Base-by-base conservation (phyloP, 2,329 filamentous ascomycete genomes). In the Kalaharituber pfeilii region DNA sequence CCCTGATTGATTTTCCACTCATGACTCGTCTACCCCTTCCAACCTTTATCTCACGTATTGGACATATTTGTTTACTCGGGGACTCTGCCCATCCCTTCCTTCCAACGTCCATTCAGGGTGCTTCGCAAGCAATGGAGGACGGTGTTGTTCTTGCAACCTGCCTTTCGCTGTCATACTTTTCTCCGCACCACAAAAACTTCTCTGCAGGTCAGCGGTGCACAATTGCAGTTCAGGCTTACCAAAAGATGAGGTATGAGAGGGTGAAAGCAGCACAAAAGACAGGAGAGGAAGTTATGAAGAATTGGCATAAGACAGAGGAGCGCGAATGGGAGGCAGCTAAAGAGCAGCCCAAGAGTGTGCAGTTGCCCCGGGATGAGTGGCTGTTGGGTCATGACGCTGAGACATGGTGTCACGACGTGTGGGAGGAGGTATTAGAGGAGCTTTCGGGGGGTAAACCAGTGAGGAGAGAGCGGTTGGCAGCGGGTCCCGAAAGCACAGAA, bases 21-120 rank as follows among this genome's bases (percentile, higher is more conserved):
- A 71, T 75, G 2, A 73, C 72, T 57, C 69, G 73, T 26, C 72
- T 74, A 55, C 72, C 72, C 1, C 56, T 74, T 50, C 71, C 72
- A 6, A 73, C 70, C 2, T 75, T 73, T 74, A 69, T 67, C 55
- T 75, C 70, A 64, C 64, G 68, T 2, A 62, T 63, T 2, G 65
- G 67, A 15, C 66, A 71, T 8, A 70, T 73, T 49, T 66, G 72
- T 20, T 63, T 74, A 2, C 69, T 76, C 26, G 73, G 73, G 6
- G 73, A 75, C 59, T 68, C 72, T 1, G 73, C 73, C 8, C 73
- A 76, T 59, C 69, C 72, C 1, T 72, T 74, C 61, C 66, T 75
- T 5, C 73, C 73, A 0, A 72, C 71, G 1, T 70, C 68, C 5
- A 70, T 71, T 15, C 70, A 73, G 58, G 72, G 73, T 7, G 73